These are phyloP conservation scores for Pseudotsuga menziesii DNA, from an alignment of 75 land plant genomes.

Conservation along the genomic window DNA sequence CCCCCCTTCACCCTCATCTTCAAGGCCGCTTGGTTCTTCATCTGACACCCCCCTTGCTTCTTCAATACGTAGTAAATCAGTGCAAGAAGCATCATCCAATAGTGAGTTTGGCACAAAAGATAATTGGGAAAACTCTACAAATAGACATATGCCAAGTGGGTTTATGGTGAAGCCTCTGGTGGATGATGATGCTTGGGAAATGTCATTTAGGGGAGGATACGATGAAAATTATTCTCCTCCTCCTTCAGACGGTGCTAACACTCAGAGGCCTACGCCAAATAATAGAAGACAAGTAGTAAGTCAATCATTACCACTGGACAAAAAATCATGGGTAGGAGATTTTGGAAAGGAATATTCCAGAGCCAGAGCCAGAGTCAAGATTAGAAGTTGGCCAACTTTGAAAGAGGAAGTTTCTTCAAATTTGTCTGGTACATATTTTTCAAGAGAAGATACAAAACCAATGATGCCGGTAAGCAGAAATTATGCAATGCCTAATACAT, in stretches of 20 bases:
- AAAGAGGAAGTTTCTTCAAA: slow-evolving; percentile 28
- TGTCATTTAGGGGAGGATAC: not conserved
- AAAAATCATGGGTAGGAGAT: slow-evolving; percentile 14
- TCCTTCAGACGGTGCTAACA: not conserved
- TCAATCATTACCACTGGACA: slow-evolving; percentile 15
- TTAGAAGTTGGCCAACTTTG: slow-evolving; percentile 32
- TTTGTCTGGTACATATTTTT: slow-evolving; percentile 35
- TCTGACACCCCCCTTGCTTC: not conserved
- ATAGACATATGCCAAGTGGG: not conserved
- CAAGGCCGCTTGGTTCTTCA: slow-evolving; percentile 1
- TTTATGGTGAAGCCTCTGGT: slow-evolving; percentile 11
- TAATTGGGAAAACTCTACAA: not conserved
- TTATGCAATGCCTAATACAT: not conserved
- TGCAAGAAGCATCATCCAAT: not conserved
- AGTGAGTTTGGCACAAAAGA: not conserved
- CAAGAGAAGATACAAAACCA: slow-evolving; percentile 23
- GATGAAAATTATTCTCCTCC: not conserved
- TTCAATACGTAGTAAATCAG: slow-evolving; percentile 3
- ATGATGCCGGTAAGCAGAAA: not conserved
- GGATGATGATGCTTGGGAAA: not conserved
- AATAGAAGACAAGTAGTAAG: slow-evolving; percentile 4
- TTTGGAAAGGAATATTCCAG: slow-evolving; percentile 34
- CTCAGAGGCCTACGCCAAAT: slow-evolving; percentile 11
- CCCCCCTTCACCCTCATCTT: not conserved
- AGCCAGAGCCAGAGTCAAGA: slow-evolving; percentile 18